Percentiles rank a stretch among this genome's conserved stretches.
Evolutionary conservation across 1,284 basidiomycete genomes (phyloP).

Genomic region (Gymnopus androsaceus): DNA sequence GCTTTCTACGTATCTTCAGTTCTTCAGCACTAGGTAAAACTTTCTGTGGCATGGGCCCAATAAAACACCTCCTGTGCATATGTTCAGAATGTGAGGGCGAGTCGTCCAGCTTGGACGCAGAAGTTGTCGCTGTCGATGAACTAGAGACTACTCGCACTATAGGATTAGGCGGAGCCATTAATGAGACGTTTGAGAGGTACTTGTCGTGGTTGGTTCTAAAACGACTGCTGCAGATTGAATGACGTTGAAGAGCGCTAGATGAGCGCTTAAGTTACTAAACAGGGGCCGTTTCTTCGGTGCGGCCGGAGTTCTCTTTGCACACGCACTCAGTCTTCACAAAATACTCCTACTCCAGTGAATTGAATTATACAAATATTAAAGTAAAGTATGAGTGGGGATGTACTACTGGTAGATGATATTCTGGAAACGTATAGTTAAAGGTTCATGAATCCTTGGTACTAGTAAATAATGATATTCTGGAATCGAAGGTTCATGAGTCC

Average conservation of each 20-base stretch:
- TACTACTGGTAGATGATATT: background rate
- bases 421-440: background rate
- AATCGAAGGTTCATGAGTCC: background rate
- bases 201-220: too few species aligned
- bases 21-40: constrained; percentile 41
- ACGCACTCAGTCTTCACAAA: too few species aligned
- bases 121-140: constrained; percentile 6
- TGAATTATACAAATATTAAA: background rate
- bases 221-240: too few species aligned
- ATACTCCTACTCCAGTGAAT: too few species aligned
- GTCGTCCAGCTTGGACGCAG: constrained; percentile 9
- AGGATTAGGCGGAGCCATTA: constrained; percentile 2
- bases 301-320: too few species aligned
- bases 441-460: too few species aligned
- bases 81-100: constrained; percentile 20
- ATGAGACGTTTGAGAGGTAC: too few species aligned
- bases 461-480: background rate
- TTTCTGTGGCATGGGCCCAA: constrained; percentile 68
- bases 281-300: background rate
- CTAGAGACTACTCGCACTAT: background rate
- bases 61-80: constrained; percentile 47
- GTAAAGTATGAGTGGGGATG: background rate
- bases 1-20: constrained; percentile 25
- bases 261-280: background rate
- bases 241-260: too few species aligned